These are phyloP conservation scores for Aureobasidium sp. DNA, from an alignment of 2,329 filamentous ascomycete genomes.

Conservation along the genomic window DNA sequence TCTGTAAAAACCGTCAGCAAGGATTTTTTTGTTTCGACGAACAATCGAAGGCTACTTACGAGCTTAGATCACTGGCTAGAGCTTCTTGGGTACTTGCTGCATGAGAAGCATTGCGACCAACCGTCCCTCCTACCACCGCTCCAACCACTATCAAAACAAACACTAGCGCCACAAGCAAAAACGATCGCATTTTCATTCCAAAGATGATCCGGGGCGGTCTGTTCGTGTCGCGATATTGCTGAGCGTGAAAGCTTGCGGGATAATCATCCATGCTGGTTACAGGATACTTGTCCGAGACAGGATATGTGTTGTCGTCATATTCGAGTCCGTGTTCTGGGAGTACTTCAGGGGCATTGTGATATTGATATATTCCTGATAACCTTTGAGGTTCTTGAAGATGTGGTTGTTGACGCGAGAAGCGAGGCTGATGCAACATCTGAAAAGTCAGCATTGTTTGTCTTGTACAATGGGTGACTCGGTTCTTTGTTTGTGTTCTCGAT, in stretches of 20 bases:
- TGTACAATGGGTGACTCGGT: background rate
- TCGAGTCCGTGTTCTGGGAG: slow-evolving; percentile 34
- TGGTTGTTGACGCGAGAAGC: slow-evolving; percentile 3
- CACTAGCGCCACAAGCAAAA: slow-evolving; percentile 28
- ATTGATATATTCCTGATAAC: slow-evolving; percentile 33
- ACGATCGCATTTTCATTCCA: slow-evolving; percentile 33
- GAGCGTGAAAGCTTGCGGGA: slow-evolving; percentile 18
- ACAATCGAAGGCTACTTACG: background rate
- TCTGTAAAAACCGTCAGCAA: background rate
- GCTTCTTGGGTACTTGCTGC: slow-evolving; percentile 17
- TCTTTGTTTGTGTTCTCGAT: background rate
- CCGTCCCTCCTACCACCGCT: slow-evolving; percentile 32
- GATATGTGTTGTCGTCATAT: slow-evolving; percentile 32
- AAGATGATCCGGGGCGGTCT: slow-evolving; percentile 34
- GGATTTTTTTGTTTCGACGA: too few species aligned
- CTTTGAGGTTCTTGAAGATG: slow-evolving; percentile 4
- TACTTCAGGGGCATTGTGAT: slow-evolving; percentile 35
- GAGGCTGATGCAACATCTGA: slow-evolving; percentile 18
- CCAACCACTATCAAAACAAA: slow-evolving; percentile 30
- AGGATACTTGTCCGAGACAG: slow-evolving; percentile 33
- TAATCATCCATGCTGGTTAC: slow-evolving; percentile 23
- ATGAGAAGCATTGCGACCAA: slow-evolving; percentile 28
- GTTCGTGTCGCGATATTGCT: slow-evolving; percentile 24
- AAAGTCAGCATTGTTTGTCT: background rate
- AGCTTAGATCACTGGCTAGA: background rate